Evolutionary conservation across 2,329 filamentous ascomycete species (phyloP), one percentile per base, ranked within the genome.

Genomic region (Verticillium nonalfalfae): DNA sequence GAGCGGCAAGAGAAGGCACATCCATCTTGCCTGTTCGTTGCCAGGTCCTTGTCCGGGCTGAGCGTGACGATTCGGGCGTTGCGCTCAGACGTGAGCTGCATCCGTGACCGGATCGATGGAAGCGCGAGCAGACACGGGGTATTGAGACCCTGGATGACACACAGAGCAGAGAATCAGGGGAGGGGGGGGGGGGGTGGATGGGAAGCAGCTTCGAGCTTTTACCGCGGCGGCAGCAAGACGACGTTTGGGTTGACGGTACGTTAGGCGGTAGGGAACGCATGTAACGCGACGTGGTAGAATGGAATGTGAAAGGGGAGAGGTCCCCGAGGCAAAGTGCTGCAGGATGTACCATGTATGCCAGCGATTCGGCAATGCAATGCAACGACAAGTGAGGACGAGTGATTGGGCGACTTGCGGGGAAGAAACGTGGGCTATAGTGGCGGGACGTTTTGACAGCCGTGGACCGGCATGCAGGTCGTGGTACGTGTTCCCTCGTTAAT

Each of bases 121-220:
- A 18, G 55, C n/a, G 36, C 57, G 45, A 45, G 59, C 60, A 59
- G 59, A 50, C 33, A 58, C 60, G 61, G 63, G n/a, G 61, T 45
- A 39, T 38, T 18, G 57, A 45, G 4, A 64, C 58, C 63, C 63
- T 26, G 58, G 60, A 31, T 55, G 60, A 60, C 33, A 57, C 58
- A 59, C 54, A 52, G 58, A 57, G 58, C 60, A 57, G 60, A 26
- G 45, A 10, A 18, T 18, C 18, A 21, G 45, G 45, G 45, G 45
- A 21, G 9, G n/a, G 45, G 18, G 45, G 45, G 4, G 45, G 7
- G 7, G n/a, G n/a, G n/a, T 21, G n/a, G n/a, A 50, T 21, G n/a
- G n/a, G 21, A 50, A 21, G 9, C 7, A 50, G 31, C 26, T 54
- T 62, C 62, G n/a, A 63, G 58, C 59, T 62, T 60, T 35, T 55